Percentiles rank a stretch among this genome's conserved stretches.
Conservation (phyloP, 306 rosid species). For the Trifolium dubium region DNA sequence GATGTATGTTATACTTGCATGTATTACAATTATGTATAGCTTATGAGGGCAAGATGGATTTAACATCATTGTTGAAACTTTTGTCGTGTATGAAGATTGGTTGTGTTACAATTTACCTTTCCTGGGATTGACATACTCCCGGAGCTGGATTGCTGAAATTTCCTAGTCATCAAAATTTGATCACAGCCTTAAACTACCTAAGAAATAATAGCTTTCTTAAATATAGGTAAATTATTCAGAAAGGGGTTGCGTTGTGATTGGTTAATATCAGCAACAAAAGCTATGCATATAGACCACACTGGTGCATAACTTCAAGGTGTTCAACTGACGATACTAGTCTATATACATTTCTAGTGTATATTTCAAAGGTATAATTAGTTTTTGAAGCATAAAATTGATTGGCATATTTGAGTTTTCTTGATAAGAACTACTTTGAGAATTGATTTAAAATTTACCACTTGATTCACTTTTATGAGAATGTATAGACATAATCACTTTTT, state of each 20-base stretch:
- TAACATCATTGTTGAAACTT: conserved; percentile 42
- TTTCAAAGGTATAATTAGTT: background rate
- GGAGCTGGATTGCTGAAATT: background rate
- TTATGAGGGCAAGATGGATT: conserved; percentile 49
- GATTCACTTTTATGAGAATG: background rate
- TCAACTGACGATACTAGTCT: background rate
- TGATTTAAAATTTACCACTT: background rate
- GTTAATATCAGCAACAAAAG: background rate
- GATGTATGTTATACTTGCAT: conserved; percentile 66
- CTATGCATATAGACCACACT: background rate
- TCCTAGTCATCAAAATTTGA: background rate
- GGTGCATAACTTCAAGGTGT: background rate
- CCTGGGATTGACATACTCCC: background rate
- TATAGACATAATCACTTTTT: background rate
- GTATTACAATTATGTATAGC: conserved; percentile 59
- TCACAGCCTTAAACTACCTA: background rate
- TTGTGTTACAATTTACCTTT: background rate
- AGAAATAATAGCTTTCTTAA: background rate
- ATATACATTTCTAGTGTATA: background rate
- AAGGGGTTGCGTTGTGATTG: background rate
- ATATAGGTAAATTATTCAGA: background rate
- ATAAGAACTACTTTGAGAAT: background rate
- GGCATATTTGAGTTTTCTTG: background rate
- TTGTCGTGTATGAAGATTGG: conserved; percentile 29
- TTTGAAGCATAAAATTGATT: background rate